Conservation (phyloP, 2,329 filamentous ascomycete genomes). For the Diaporthe sp. region DNA sequence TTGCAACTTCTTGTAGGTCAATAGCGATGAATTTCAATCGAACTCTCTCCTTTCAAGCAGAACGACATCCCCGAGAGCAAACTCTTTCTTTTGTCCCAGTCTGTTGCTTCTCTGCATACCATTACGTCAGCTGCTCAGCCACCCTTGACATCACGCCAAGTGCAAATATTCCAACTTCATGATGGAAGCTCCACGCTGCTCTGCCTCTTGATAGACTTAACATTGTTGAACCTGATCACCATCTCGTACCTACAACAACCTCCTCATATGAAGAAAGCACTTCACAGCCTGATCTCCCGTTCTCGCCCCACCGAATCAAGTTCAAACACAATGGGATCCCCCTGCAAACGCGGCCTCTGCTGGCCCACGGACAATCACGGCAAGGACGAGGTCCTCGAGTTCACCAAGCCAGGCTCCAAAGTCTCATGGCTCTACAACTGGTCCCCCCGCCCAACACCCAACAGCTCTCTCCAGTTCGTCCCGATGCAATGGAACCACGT, state of each 20-base stretch:
- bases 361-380: constrained; percentile 41
- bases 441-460: constrained; percentile 41
- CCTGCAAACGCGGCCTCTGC: constrained; percentile 43
- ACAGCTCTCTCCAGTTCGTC: constrained; percentile 38
- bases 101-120: not conserved
- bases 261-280: not conserved
- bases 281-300: too few species aligned
- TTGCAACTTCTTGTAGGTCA: not conserved
- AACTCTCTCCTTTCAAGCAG: too few species aligned
- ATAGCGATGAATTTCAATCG: not conserved
- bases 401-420: constrained; percentile 44
- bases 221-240: not conserved
- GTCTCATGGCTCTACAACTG: constrained; percentile 45
- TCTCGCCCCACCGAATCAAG: not conserved
- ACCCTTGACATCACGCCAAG: constrained; percentile 10
- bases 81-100: not conserved
- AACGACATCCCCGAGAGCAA: not conserved
- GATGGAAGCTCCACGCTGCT: not conserved
- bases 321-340: not conserved
- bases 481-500: constrained; percentile 46
- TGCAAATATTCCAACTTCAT: not conserved
- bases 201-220: not conserved
- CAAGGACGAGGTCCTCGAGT: constrained; percentile 45
- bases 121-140: constrained; percentile 31
- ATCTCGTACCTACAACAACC: rapidly evolving